Conservation (phyloP, 495 filamentous ascomycete genomes). For the Penicillium dipodomyicola region DNA sequence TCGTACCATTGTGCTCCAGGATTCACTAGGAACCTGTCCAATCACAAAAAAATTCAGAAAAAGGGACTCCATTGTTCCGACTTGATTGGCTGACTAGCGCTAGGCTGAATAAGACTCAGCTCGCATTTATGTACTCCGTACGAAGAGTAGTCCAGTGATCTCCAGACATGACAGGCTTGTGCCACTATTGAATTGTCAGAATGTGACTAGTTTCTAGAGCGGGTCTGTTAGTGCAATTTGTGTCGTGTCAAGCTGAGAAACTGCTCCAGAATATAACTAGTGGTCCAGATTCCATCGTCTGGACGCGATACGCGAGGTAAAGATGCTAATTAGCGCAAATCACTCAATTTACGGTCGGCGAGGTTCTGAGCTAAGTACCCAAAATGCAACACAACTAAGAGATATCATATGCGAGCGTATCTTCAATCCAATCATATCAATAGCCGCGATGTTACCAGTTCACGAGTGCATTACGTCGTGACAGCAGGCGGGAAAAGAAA, state of each 20-base stretch:
- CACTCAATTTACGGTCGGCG: not conserved
- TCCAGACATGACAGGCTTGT: not conserved
- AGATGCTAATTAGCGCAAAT: not conserved
- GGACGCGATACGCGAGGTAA: not conserved
- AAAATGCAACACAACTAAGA: not conserved
- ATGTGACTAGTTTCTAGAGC: conserved; percentile 5
- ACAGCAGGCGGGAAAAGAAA: conserved; percentile 6
- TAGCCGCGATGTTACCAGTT: not conserved
- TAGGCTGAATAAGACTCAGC: not conserved
- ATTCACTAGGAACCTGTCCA: not conserved
- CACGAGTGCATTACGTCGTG: not conserved
- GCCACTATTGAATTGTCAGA: conserved; percentile 5
- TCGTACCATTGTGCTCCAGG: not conserved
- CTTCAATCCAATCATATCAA: not conserved
- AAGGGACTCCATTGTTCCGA: conserved; percentile 2
- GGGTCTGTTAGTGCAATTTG: conserved; percentile 1
- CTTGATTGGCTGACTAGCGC: conserved; percentile 1
- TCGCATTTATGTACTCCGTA: not conserved
- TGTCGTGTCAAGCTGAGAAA: conserved; percentile 10
- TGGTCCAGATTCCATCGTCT: not conserved
- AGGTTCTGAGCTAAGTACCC: not conserved
- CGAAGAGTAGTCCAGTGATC: not conserved
- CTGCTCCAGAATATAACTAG: not conserved
- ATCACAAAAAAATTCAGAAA: not conserved
- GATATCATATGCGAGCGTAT: conserved; percentile 12